phyloP scores from a whole-genome alignment of 768 basidiomycete species.

The Leccinum variicolor region DNA sequence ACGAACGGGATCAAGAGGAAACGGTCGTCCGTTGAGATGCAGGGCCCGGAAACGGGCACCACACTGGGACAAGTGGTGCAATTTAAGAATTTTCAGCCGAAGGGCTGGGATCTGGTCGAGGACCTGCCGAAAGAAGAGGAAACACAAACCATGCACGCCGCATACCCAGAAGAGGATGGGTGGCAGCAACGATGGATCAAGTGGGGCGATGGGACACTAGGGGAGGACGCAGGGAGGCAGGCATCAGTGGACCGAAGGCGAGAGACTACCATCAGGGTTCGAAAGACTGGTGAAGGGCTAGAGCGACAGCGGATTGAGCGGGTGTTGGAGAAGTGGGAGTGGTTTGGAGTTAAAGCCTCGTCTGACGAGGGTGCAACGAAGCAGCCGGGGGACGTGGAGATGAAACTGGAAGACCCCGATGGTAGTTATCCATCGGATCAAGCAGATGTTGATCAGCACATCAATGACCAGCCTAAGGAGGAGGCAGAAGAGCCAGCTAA shows the following conservation, averaged over 20 bases:
- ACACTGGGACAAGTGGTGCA: slow-evolving; percentile 22
- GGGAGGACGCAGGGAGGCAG: slow-evolving; percentile 26
- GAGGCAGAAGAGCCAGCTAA: slow-evolving; percentile 2
- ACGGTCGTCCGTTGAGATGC: slow-evolving; percentile 28
- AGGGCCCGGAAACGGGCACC: slow-evolving; percentile 3
- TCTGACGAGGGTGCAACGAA: not conserved
- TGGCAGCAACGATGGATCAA: slow-evolving; percentile 48
- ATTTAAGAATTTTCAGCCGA: slow-evolving; percentile 70
- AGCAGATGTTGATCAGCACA: slow-evolving; percentile 3
- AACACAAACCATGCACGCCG: slow-evolving; percentile 35
- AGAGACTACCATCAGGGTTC: slow-evolving; percentile 55
- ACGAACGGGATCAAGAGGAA: slow-evolving; percentile 37
- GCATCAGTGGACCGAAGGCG: slow-evolving; percentile 43
- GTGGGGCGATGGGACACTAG: slow-evolving; percentile 22
- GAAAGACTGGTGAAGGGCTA: slow-evolving; percentile 51
- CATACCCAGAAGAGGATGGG: slow-evolving; percentile 37
- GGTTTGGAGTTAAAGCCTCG: slow-evolving; percentile 31
- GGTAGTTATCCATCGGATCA: not conserved
- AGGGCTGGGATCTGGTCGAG: slow-evolving; percentile 56
- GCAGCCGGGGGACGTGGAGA: slow-evolving; percentile 24
- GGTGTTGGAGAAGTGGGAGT: slow-evolving; percentile 64
- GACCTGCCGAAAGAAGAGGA: slow-evolving; percentile 43
- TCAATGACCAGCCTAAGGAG: slow-evolving; percentile 2
- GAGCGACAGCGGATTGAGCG: slow-evolving; percentile 75
- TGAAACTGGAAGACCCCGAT: slow-evolving; percentile 24